Conservation (phyloP, 768 basidiomycete species). For the Dendrothele bispora region DNA sequence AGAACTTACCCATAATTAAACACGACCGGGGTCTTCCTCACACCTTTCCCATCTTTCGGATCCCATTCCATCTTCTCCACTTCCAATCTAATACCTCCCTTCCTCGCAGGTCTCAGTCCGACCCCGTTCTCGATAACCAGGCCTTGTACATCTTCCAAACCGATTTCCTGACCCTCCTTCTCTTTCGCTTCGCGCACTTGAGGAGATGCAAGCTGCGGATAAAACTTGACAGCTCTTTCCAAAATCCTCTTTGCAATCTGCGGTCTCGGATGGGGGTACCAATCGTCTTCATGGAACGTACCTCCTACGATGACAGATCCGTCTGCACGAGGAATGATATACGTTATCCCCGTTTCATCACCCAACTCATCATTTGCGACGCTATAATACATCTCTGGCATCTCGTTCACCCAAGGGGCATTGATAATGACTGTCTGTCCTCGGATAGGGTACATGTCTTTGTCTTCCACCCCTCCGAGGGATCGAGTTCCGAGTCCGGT, state of each 20-base stretch:
- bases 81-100: slow-evolving; percentile 67
- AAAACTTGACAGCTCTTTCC: slow-evolving; percentile 46
- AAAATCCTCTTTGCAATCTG: slow-evolving; percentile 65
- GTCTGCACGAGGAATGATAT: slow-evolving; percentile 62
- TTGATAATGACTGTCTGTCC: slow-evolving; percentile 82
- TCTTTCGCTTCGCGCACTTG: slow-evolving; percentile 45
- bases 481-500: slow-evolving; percentile 72
- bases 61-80: slow-evolving; percentile 40
- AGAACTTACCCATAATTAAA: slow-evolving; percentile 68
- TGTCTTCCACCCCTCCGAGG: slow-evolving; percentile 82
- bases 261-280: slow-evolving; percentile 53
- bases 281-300: slow-evolving; percentile 4
- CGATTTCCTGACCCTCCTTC: no score
- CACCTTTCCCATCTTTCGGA: neutral
- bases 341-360: slow-evolving; percentile 46
- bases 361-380: slow-evolving; percentile 20
- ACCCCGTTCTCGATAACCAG: slow-evolving; percentile 51
- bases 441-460: slow-evolving; percentile 69
- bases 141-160: slow-evolving; percentile 46
- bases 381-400: slow-evolving; percentile 48
- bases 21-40: slow-evolving; percentile 41
- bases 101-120: slow-evolving; percentile 67
- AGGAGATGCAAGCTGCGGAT: slow-evolving; percentile 58
- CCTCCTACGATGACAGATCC: slow-evolving; percentile 48
- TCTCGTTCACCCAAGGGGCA: slow-evolving; percentile 66